These are phyloP conservation scores for Colletotrichum viniferum DNA, from an alignment of 2,329 filamentous ascomycete genomes.

Conservation along the genomic window DNA sequence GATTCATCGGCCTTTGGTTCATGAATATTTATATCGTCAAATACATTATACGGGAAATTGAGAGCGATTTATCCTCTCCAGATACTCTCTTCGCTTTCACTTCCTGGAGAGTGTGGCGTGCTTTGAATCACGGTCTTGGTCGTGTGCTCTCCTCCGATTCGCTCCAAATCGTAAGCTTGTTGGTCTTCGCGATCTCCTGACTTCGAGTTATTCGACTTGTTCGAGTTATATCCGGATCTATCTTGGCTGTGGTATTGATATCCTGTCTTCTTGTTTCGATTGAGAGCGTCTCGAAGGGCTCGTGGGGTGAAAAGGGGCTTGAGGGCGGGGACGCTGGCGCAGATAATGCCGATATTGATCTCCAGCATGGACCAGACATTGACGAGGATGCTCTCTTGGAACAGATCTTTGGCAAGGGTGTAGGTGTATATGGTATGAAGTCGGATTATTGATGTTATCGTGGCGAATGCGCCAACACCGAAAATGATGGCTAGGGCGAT, in stretches of 20 bases:
- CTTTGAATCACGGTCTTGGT: neutral
- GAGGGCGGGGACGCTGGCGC: conserved; percentile 52
- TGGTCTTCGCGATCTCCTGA: neutral
- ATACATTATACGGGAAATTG: neutral
- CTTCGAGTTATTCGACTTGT: neutral
- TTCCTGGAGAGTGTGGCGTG: neutral
- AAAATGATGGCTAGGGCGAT: conserved; percentile 52
- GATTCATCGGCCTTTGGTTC: neutral
- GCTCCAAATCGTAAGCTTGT: neutral
- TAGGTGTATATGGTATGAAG: conserved; percentile 43
- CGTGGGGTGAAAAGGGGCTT: conserved; percentile 49
- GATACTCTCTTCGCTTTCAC: conserved; percentile 5
- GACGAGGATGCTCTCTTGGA: conserved; percentile 36
- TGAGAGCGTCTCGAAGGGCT: neutral
- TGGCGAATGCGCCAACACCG: conserved; percentile 39
- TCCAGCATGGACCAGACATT: conserved; percentile 54
- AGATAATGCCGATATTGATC: conserved; percentile 53
- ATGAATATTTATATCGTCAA: neutral
- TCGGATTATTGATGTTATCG: conserved; percentile 40
- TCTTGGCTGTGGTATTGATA: neutral
- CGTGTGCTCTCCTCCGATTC: neutral
- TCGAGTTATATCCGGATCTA: neutral
- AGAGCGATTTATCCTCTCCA: neutral
- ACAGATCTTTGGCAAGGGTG: conserved; percentile 38
- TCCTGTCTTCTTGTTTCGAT: neutral